A percentile compares a stretch with the other conserved stretches of the same genome.
Evolutionary conservation across 2,329 filamentous ascomycete genomes (phyloP).

Genomic region (Cytospora chrysosperma): DNA sequence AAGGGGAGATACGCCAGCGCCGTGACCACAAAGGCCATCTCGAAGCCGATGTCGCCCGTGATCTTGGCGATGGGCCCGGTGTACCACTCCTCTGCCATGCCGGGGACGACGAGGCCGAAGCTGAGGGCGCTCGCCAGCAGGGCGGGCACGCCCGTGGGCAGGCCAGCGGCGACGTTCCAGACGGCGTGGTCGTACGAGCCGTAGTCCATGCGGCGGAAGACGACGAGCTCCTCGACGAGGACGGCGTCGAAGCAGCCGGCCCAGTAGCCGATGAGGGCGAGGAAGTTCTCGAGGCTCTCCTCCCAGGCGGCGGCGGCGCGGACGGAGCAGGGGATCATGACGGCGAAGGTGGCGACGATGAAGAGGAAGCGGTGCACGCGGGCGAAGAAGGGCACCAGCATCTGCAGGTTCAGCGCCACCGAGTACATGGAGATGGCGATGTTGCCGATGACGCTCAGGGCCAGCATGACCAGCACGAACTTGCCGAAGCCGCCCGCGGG

Average conservation of each 20-base stretch:
- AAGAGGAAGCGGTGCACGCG: constrained; percentile 58
- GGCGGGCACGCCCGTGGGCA: constrained; percentile 49
- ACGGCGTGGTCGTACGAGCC: constrained; percentile 45
- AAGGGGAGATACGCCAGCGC: constrained; percentile 48
- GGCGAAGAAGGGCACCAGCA: constrained; percentile 55
- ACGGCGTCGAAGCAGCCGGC: constrained; percentile 55
- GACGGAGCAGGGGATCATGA: constrained; percentile 60
- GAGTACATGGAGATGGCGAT: constrained; percentile 40
- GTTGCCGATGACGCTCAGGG: constrained; percentile 46
- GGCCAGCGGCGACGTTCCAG: constrained; percentile 46
- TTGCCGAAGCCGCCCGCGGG: constrained; percentile 47
- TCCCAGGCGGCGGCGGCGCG: constrained; percentile 57
- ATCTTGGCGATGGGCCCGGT: constrained; percentile 57
- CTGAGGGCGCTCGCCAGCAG: constrained; percentile 45
- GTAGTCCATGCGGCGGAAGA: constrained; percentile 47
- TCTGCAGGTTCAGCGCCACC: constrained; percentile 47
- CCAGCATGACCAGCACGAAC: constrained; percentile 47
- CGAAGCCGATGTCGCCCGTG: constrained; percentile 66
- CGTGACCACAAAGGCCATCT: constrained; percentile 57
- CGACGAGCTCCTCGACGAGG: constrained; percentile 46
- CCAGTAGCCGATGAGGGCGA: constrained; percentile 59
- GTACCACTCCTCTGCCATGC: constrained; percentile 62
- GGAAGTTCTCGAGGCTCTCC: constrained; percentile 55
- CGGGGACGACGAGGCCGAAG: constrained; percentile 54
- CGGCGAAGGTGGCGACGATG: constrained; percentile 54